Percentiles rank a stretch among this genome's conserved stretches.
Conservation (phyloP, 1,139 yeast species). For the Trichomonascaceae sp. region DNA sequence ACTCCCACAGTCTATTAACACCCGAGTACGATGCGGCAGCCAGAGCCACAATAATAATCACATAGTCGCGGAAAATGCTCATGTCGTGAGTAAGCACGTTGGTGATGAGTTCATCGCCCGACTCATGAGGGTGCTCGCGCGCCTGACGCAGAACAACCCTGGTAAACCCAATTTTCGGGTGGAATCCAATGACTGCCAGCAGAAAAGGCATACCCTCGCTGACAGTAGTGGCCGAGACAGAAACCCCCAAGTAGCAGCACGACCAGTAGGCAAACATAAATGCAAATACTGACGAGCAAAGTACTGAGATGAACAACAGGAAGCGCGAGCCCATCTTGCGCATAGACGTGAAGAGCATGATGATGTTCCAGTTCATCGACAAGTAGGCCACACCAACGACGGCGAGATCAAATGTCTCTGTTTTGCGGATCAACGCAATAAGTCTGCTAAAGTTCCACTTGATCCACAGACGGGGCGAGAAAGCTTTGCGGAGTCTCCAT, state of each 20-base stretch:
- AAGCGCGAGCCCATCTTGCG: constrained; percentile 67
- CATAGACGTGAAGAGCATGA: constrained; percentile 72
- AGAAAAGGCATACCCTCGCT: constrained; percentile 91
- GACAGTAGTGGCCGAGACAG: constrained; percentile 59
- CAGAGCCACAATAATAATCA: constrained; percentile 64
- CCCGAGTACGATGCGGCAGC: constrained; percentile 64
- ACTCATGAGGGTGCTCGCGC: constrained; percentile 23
- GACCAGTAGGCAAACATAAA: constrained; percentile 72
- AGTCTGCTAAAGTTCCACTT: constrained; percentile 35
- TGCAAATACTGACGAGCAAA: constrained; percentile 74
- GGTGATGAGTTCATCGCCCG: constrained; percentile 27
- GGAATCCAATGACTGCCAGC: constrained; percentile 87
- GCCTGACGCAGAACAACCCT: constrained; percentile 36
- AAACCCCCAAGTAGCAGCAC: constrained; percentile 31
- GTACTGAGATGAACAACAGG: constrained; percentile 78
- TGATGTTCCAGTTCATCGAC: constrained; percentile 82
- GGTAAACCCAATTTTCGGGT: constrained; percentile 71
- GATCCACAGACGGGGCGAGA: constrained; percentile 52
- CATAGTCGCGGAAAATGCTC: constrained; percentile 68
- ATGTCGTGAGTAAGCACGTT: constrained; percentile 49
- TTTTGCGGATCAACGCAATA: constrained; percentile 46
- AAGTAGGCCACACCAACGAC: constrained; percentile 71
- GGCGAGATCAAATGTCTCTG: constrained; percentile 78
- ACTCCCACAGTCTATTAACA: constrained; percentile 50
- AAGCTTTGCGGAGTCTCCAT: constrained; percentile 50